Evolutionary conservation across 1,284 basidiomycete genomes (phyloP), one percentile per base, ranked within the genome.

Genomic region (Pyrrhoderma lamaoense): DNA sequence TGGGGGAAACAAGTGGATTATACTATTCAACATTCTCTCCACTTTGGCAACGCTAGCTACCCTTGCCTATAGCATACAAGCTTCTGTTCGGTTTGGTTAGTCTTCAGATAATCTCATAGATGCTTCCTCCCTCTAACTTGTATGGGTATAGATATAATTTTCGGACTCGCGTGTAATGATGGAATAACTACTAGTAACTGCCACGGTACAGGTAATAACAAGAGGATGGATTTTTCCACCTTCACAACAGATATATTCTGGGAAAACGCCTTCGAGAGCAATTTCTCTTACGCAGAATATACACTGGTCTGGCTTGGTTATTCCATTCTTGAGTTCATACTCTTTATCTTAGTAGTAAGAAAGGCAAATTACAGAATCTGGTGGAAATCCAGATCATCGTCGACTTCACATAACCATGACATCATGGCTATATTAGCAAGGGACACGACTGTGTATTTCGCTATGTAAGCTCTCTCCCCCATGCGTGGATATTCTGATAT

Each of bases 391-490:
- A 31, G 27, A 11, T 31, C 18, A 22, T 2, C 18, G 13, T 5
- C 11, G 4, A 19, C 14, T 8, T 14, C n/a, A 7, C 9, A 14
- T 23, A 4, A 18, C 5, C 4, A 25, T n/a, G 49, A 51, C 21
- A 45, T 51, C 23, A 43, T 16, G 22, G 18, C 39, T 2, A 8
- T 36, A 16, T 43, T 51, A 42, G 49, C 49, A 3, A 51, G 34
- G 36, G 49, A 51, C 45, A 43, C 49, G 7, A 35, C 42, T 3
- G 14, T n/a, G 9, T 51, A 51, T 25, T 51, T 51, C 31, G 42
- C 42, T 38, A 22, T 45, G 49, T 44, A 27, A 44, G 49, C 25
- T 16, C 13, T 9, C n/a, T 7, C 13, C 3, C n/a, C 16, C 14
- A 42, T 16, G 36, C 3, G 19, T 13, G 9, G 4, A 13, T 13